phyloP scores from a whole-genome alignment of 257 asterid genomes.

The Fraxinus pennsylvanica region DNA sequence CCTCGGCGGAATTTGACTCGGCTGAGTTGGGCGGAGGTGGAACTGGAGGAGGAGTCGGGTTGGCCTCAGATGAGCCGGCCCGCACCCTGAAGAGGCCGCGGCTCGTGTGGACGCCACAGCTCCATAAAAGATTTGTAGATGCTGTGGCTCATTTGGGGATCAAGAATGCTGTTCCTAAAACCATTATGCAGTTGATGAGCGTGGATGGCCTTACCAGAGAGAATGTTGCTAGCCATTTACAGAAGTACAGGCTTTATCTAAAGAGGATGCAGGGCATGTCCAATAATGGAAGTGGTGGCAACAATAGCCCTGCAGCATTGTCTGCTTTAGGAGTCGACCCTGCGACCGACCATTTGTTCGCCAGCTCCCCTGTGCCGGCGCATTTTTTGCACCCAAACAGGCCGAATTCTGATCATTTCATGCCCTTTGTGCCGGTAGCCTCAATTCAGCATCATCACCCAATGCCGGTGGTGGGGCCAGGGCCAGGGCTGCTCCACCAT shows the following conservation, averaged over 20 bases:
- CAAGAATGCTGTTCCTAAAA: slow-evolving; percentile 57
- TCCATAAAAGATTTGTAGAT: slow-evolving; percentile 54
- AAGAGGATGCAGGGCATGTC: slow-evolving; percentile 49
- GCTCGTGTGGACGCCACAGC: slow-evolving; percentile 60
- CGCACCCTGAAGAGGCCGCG: slow-evolving; percentile 51
- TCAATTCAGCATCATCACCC: slow-evolving; percentile 60
- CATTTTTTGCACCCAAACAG: slow-evolving; percentile 69
- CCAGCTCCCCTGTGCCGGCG: slow-evolving; percentile 72
- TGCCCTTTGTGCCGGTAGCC: slow-evolving; percentile 55
- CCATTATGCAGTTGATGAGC: slow-evolving; percentile 59
- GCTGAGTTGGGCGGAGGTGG: slow-evolving; percentile 53
- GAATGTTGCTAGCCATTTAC: slow-evolving; percentile 55
- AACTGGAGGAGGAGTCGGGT: slow-evolving; percentile 34
- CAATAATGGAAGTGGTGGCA: slow-evolving; percentile 25
- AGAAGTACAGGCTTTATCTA: slow-evolving; percentile 48
- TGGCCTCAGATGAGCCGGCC: slow-evolving; percentile 41
- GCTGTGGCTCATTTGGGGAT: slow-evolving; percentile 56
- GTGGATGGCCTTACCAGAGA: slow-evolving; percentile 56
- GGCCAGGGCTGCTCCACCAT: slow-evolving; percentile 37
- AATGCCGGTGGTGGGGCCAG: slow-evolving; percentile 42
- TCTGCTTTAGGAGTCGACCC: slow-evolving; percentile 44
- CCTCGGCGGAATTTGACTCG: slow-evolving; percentile 66
- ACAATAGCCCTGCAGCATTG: slow-evolving; percentile 28
- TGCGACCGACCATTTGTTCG: slow-evolving; percentile 64
- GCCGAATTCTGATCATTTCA: slow-evolving; percentile 53